Evolutionary conservation across 1,139 yeast species (phyloP).

Genomic region (Hyphopichia wangnamkhiaoensis): DNA sequence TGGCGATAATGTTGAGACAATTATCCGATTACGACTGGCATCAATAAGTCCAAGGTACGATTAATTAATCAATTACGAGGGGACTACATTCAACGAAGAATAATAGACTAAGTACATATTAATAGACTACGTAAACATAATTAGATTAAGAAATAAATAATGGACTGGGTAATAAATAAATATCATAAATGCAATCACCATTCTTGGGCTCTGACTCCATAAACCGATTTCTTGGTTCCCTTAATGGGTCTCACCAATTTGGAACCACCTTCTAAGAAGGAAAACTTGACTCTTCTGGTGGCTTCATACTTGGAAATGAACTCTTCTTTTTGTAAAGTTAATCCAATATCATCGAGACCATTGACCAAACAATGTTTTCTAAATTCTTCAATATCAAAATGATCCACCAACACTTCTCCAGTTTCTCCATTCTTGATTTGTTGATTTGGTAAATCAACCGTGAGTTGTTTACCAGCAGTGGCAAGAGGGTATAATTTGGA

Average conservation of each 20-base stretch:
- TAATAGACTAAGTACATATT: too few relatives aligned
- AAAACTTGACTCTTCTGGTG: slow-evolving; percentile 72
- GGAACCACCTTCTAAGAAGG: slow-evolving; percentile 89
- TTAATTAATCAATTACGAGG: too few relatives aligned
- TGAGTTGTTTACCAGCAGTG: slow-evolving; percentile 64
- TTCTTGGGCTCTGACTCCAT: slow-evolving; percentile 74
- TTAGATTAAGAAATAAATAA: too few relatives aligned
- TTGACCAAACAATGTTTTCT: slow-evolving; percentile 93
- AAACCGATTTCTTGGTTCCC: slow-evolving; percentile 70
- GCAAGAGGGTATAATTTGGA: slow-evolving; percentile 80
- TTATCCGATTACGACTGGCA: too few relatives aligned
- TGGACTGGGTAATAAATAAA: not conserved
- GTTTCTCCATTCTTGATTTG: slow-evolving; percentile 66
- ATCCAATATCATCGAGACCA: slow-evolving; percentile 95
- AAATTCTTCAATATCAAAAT: slow-evolving; percentile 85
- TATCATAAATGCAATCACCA: slow-evolving; percentile 49
- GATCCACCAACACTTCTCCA: slow-evolving; percentile 72
- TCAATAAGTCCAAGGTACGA: too few relatives aligned
- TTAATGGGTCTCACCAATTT: slow-evolving; percentile 63
- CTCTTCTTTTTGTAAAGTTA: slow-evolving; percentile 87
- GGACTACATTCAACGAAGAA: too few relatives aligned
- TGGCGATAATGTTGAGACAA: too few relatives aligned
- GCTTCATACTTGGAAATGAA: slow-evolving; percentile 73
- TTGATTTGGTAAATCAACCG: slow-evolving; percentile 85
- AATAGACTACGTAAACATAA: too few relatives aligned